These are phyloP conservation scores for Eucalyptus curtisii DNA, from an alignment of 345 rosid genomes.

Conservation along the genomic window DNA sequence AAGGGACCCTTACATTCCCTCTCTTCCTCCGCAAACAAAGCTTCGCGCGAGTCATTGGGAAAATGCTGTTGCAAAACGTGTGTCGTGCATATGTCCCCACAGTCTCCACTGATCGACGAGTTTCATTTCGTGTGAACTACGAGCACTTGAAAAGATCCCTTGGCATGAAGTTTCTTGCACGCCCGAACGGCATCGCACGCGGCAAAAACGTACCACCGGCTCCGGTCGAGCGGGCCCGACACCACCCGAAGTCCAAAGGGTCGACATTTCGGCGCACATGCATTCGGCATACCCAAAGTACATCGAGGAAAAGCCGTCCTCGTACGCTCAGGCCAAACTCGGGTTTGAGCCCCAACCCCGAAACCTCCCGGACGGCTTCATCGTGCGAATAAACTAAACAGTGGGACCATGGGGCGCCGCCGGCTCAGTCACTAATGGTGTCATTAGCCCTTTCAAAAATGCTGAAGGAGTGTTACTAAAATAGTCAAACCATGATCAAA, in stretches of 20 bases:
- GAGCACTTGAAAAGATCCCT: background rate
- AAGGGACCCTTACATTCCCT: background rate
- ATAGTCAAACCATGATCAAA: background rate
- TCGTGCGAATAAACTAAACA: background rate
- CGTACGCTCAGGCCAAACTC: background rate
- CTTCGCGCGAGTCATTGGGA: background rate
- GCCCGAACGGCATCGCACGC: background rate
- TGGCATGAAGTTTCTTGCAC: background rate
- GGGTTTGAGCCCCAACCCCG: background rate
- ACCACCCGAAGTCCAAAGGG: background rate
- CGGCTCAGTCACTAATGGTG: background rate
- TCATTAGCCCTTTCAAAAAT: background rate
- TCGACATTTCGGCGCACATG: background rate
- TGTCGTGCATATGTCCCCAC: background rate
- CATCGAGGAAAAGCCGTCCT: background rate
- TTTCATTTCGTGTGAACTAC: background rate
- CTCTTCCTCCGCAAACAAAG: background rate
- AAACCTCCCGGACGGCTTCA: background rate
- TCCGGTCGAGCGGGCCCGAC: background rate
- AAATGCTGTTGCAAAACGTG: background rate
- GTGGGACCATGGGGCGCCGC: fast-evolving
- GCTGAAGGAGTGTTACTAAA: background rate
- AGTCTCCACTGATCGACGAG: background rate
- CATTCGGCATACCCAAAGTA: background rate
- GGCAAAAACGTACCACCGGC: background rate